A percentile compares a stretch with the other conserved stretches of the same genome.
Conservation (phyloP, 1,139 yeast genomes). For the Pichiaceae sp. region DNA sequence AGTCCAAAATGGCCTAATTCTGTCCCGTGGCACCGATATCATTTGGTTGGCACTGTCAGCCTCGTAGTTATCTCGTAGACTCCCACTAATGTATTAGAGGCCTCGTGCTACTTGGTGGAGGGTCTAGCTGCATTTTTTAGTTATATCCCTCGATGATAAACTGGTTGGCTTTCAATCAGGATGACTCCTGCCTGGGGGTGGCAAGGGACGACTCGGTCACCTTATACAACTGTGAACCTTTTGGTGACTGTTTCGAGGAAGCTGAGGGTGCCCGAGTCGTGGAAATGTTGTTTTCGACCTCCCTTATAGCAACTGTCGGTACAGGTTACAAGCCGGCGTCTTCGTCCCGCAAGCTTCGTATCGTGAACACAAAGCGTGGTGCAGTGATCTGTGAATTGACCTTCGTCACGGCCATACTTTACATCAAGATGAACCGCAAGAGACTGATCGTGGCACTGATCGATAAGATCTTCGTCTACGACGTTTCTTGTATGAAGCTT, state of each 20-base stretch:
- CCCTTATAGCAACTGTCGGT: slow-evolving; percentile 81
- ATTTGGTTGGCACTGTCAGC: too few relatives aligned
- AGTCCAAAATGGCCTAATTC: too few relatives aligned
- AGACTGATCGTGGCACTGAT: slow-evolving; percentile 72
- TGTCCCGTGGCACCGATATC: too few relatives aligned
- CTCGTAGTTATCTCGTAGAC: too few relatives aligned
- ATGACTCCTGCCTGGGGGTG: slow-evolving; percentile 77
- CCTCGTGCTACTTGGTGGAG: too few relatives aligned
- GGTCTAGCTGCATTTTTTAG: too few relatives aligned
- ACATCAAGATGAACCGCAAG: slow-evolving; percentile 67
- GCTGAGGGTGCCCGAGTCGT: slow-evolving; percentile 63
- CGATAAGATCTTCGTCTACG: slow-evolving; percentile 84
- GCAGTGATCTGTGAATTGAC: slow-evolving; percentile 68
- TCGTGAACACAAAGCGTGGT: slow-evolving; percentile 66
- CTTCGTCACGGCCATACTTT: slow-evolving; percentile 75
- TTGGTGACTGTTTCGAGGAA: slow-evolving; percentile 61
- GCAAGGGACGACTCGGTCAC: slow-evolving; percentile 75
- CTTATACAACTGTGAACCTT: slow-evolving; percentile 84
- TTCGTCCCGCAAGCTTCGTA: slow-evolving; percentile 74
- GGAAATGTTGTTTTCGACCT: slow-evolving; percentile 88
- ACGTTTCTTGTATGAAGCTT: slow-evolving; percentile 78
- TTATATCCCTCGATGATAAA: too few relatives aligned
- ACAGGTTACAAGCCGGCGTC: slow-evolving; percentile 73
- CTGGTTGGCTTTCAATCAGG: slow-evolving; percentile 75
- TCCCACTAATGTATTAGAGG: too few relatives aligned